Base-by-base conservation (phyloP, 306 rosid species). In the Begonia loranthoides region DNA sequence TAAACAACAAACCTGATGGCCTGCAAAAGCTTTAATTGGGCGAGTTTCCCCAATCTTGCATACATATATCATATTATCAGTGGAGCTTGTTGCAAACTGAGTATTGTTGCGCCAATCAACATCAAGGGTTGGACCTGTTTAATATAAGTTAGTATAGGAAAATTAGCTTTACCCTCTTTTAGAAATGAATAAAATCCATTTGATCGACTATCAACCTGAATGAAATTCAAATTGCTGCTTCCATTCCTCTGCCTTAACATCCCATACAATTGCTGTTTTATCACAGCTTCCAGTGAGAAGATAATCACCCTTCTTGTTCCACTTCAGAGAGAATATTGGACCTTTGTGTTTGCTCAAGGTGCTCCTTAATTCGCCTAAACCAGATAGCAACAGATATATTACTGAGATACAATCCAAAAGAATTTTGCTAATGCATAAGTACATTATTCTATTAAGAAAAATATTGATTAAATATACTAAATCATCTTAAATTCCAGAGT, bases 251-350 rank as follows among this genome's bases (percentile, higher is more conserved):
- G 89, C 70, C 81, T 77, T 79, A 61, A 79, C 87, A 57, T 88
- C 97, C 97, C 97, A 88, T 56, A 88, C 95, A 70, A 88, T 84
- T 10, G 97, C 95, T 69, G 93, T 88, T 73, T 81, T 76, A 72
- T 88, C 95, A 64, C 83, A 81, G 76, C 97, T 84, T 56, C 97
- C 97, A 9, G 97, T 88, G 45, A 88, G 84, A 70, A 88, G 93
- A 71, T 84, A 84, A 61, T 88, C 97, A 36, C 97, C 93, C 65
- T 80, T 84, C 77, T 79, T 88, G 62, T 84, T 88, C 97, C 97
- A 88, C 80, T 88, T 88, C 19, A 88, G 73, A 67, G 93, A 79
- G 76, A 84, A 81, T 75, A 88, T 84, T 28, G 95, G 93, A 16
- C 97, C 97, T 68, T 79, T 84, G 64, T 88, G 97, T 74, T 79